Conservation (phyloP, 345 rosid species). For the Salix koriyanagi region DNA sequence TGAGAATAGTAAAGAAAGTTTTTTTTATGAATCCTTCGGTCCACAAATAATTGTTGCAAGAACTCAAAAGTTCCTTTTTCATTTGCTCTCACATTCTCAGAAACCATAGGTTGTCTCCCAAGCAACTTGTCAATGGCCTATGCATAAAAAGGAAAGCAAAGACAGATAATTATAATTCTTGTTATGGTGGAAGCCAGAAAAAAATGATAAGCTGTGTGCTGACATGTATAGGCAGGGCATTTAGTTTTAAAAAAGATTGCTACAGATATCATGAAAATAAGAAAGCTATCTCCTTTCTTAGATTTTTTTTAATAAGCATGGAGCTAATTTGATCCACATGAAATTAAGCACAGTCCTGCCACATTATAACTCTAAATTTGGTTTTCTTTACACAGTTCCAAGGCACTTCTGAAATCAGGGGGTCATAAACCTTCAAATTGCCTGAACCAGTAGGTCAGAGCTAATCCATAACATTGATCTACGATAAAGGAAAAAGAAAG, state of each 20-base stretch:
- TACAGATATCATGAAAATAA: no score
- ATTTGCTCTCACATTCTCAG: background rate
- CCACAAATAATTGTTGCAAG: background rate
- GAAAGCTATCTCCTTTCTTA: no score
- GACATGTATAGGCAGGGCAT: no score
- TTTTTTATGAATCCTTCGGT: background rate
- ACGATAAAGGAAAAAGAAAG: background rate
- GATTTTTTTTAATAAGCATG: no score
- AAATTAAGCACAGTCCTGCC: no score
- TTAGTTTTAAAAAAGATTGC: no score
- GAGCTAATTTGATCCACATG: no score
- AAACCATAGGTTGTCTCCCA: constrained; percentile 4
- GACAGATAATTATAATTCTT: constrained; percentile 4
- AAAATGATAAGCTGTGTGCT: background rate
- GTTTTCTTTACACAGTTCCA: constrained; percentile 3
- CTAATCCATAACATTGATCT: background rate
- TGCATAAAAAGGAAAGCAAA: constrained; percentile 1
- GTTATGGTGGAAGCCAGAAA: constrained; percentile 2
- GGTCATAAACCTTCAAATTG: background rate
- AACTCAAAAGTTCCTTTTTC: background rate
- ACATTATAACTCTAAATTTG: background rate
- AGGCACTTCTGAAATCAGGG: background rate
- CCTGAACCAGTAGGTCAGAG: background rate
- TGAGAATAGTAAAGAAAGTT: background rate
- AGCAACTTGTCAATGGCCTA: constrained; percentile 82